These are phyloP conservation scores for Coccomyxa subellipsoidea DNA, from an alignment of 163 green algal species.

Conservation along the genomic window DNA sequence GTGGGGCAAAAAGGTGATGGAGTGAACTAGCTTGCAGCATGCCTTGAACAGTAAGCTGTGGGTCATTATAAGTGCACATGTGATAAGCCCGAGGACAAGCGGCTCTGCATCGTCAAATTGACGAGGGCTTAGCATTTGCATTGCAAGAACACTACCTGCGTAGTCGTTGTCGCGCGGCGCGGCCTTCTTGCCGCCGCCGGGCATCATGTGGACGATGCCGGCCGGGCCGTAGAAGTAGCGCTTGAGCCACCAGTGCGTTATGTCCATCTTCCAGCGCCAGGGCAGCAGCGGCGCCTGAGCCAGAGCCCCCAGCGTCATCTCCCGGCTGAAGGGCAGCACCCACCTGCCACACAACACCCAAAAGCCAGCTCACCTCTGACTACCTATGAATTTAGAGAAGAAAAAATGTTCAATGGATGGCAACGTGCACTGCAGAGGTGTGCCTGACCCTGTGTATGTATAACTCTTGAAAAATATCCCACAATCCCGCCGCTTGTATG, in stretches of 20 bases:
- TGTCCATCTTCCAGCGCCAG: conserved; percentile 29
- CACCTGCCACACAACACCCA: conserved; percentile 10
- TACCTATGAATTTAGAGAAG: no score
- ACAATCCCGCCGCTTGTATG: no score
- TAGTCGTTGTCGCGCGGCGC: conserved; percentile 29
- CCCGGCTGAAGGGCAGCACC: conserved; percentile 30
- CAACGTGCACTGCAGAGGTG: no score
- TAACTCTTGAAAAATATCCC: no score
- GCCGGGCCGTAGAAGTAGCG: conserved; percentile 22
- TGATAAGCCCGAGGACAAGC: no score
- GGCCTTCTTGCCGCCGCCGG: conserved; percentile 3
- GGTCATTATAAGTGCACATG: no score
- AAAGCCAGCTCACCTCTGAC: no score
- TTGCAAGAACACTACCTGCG: not conserved
- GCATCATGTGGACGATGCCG: conserved; percentile 21
- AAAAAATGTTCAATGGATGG: no score
- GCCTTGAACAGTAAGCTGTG: no score
- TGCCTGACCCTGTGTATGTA: no score
- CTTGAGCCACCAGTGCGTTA: conserved; percentile 17
- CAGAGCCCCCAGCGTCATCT: conserved; percentile 16
- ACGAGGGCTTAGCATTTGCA: not conserved
- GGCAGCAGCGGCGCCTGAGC: conserved; percentile 25
- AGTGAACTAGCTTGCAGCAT: no score
- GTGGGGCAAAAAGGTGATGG: no score
- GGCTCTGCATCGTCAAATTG: not conserved